Percentiles rank a stretch among this genome's conserved stretches.
phyloP scores from a whole-genome alignment of 2,329 filamentous ascomycete genomes.

The Cordyceps cateniannulata region DNA sequence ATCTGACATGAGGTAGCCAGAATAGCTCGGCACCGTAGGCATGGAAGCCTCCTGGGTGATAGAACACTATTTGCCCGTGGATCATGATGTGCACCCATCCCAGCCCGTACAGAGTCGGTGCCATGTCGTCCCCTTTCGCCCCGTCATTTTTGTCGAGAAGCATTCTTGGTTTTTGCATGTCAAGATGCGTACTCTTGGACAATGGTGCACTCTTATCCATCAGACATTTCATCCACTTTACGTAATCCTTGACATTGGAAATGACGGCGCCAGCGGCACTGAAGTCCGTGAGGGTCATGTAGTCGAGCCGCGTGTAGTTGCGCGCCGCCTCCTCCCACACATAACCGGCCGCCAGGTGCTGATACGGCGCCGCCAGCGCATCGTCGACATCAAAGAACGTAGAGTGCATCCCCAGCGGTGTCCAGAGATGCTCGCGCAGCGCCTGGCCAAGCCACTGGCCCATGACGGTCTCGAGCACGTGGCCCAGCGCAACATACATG shows the following conservation, averaged over 20 bases:
- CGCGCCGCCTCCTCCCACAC: constrained; percentile 12
- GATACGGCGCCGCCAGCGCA: neutral
- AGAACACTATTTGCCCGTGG: constrained; percentile 13
- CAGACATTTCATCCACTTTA: constrained; percentile 39
- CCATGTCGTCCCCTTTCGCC: neutral
- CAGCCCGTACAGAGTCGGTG: constrained; percentile 10
- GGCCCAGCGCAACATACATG: constrained; percentile 34
- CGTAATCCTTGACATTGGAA: constrained; percentile 38
- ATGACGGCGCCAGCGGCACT: constrained; percentile 31
- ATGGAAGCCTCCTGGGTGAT: constrained; percentile 15
- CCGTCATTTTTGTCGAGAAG: neutral
- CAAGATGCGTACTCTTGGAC: neutral
- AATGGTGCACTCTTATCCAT: constrained; percentile 20
- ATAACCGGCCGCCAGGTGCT: neutral
- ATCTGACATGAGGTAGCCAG: constrained; percentile 16
- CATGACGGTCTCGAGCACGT: constrained; percentile 33
- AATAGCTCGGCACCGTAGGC: constrained; percentile 15
- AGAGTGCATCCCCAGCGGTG: constrained; percentile 20
- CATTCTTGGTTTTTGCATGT: neutral
- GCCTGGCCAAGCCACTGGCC: constrained; percentile 27
- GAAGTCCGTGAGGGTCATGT: constrained; percentile 16
- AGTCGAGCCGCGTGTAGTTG: constrained; percentile 19
- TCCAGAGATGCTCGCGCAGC: constrained; percentile 30
- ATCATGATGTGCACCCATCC: constrained; percentile 16
- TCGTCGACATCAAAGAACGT: neutral